A percentile compares a stretch with the other conserved stretches of the same genome.
phyloP scores from a whole-genome alignment of 768 basidiomycete species.

The Holtermanniella nyarrowii region DNA sequence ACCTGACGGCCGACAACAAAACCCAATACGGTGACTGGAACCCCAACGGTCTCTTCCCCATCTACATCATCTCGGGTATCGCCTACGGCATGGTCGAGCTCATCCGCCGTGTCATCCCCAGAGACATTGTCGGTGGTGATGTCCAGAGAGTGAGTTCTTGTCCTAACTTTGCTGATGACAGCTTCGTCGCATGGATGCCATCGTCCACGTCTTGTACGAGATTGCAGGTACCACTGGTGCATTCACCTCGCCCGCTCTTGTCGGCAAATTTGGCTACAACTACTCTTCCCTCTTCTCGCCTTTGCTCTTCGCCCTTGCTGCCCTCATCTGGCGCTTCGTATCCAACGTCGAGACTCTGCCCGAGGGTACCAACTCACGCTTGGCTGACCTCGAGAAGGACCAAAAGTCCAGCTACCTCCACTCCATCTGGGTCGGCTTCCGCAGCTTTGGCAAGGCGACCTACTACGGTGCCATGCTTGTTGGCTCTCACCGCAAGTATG shows the following conservation, averaged over 20 bases:
- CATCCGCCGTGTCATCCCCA: constrained; percentile 29
- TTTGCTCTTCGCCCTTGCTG: constrained; percentile 21
- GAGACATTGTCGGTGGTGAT: constrained; percentile 24
- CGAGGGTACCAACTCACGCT: background rate
- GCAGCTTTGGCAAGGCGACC: constrained; percentile 10
- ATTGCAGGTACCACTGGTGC: constrained; percentile 36
- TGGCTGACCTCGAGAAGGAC: background rate
- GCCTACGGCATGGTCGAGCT: constrained; percentile 36
- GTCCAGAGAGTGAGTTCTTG: constrained; percentile 11
- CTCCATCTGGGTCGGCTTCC: constrained; percentile 10
- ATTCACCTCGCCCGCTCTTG: constrained; percentile 24
- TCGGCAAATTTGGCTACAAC: constrained; percentile 31
- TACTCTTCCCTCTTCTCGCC: constrained; percentile 18
- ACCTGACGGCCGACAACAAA: constrained; percentile 6
- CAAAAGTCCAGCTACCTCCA: constrained; percentile 7
- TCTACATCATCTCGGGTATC: constrained; percentile 28
- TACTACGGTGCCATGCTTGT: constrained; percentile 11
- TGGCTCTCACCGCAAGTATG: constrained; percentile 7
- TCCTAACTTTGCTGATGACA: background rate
- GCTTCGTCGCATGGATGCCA: constrained; percentile 27
- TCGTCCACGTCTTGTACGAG: constrained; percentile 31
- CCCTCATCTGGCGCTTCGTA: constrained; percentile 21
- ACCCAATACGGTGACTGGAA: constrained; percentile 23
- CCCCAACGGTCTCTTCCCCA: constrained; percentile 20
- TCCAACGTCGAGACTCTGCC: constrained; percentile 2